These are phyloP conservation scores for Aspergillus costaricaensis DNA, from an alignment of 2,329 filamentous ascomycete species.

Conservation along the genomic window DNA sequence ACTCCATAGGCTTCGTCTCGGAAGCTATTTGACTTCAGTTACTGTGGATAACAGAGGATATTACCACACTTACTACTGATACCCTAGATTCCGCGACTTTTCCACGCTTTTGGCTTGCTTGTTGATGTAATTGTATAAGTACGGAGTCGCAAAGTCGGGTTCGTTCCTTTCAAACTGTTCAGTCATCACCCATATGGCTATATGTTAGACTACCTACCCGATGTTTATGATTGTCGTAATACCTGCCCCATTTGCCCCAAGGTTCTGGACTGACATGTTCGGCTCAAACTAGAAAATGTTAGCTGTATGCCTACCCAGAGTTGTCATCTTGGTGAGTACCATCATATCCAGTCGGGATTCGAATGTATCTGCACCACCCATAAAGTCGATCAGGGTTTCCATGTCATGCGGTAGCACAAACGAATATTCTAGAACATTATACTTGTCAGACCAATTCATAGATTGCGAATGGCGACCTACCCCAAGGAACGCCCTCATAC, in stretches of 20 bases:
- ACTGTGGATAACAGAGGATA: not conserved
- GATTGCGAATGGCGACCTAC: conserved; percentile 20
- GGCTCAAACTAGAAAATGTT: conserved; percentile 44
- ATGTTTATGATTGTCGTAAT: conserved; percentile 60
- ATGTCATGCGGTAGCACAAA: conserved; percentile 70
- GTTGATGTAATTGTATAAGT: conserved; percentile 69
- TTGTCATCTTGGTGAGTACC: conserved; percentile 17
- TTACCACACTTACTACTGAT: too few relatives aligned
- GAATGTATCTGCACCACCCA: conserved; percentile 59
- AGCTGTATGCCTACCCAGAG: not conserved
- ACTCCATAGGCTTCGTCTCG: conserved; percentile 57
- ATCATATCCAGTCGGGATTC: conserved; percentile 61
- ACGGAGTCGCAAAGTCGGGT: conserved; percentile 67
- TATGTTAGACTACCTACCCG: conserved; percentile 17
- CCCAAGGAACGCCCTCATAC: conserved; percentile 64
- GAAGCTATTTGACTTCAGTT: conserved; percentile 44
- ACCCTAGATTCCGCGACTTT: conserved; percentile 60
- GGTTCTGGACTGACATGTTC: conserved; percentile 30
- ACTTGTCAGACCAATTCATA: not conserved
- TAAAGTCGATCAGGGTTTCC: conserved; percentile 53
- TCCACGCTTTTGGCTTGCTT: conserved; percentile 65
- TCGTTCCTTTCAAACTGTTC: conserved; percentile 56
- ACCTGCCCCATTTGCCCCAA: conserved; percentile 35
- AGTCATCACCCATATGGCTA: not conserved
- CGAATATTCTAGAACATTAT: conserved; percentile 51